Percentiles rank a stretch among this genome's conserved stretches.
Evolutionary conservation across 148 eudicot genomes (phyloP).

Genomic region (Suaeda aralocaspica): DNA sequence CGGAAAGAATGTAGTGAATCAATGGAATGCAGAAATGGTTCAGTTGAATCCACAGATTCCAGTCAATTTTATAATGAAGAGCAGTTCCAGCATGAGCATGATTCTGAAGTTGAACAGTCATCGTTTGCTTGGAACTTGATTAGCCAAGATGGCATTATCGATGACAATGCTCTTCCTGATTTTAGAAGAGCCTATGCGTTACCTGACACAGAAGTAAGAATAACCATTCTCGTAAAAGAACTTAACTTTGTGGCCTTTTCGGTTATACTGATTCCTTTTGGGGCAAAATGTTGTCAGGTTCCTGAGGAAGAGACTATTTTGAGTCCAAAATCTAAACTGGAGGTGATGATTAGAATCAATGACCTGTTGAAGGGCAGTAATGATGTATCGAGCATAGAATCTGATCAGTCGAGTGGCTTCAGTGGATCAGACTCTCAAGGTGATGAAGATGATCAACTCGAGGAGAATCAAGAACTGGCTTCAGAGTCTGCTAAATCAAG

Average conservation of each 20-base stretch:
- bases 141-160: slow-evolving; percentile 13
- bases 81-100: slow-evolving; percentile 20
- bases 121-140: slow-evolving; percentile 12
- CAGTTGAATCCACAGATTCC: slow-evolving; percentile 36
- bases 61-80: slow-evolving; percentile 31
- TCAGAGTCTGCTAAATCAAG: slow-evolving; percentile 33
- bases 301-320: slow-evolving; percentile 28
- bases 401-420: slow-evolving; percentile 32
- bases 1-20: slow-evolving; percentile 28
- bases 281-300: slow-evolving; percentile 19
- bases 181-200: slow-evolving; percentile 17
- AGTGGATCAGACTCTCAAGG: slow-evolving; percentile 20
- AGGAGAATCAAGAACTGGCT: slow-evolving; percentile 16
- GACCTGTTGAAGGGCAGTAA: slow-evolving; percentile 20
- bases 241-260: neutral
- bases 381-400: slow-evolving; percentile 21
- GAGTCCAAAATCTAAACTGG: slow-evolving; percentile 30
- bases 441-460: slow-evolving; percentile 23
- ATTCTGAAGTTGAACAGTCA: slow-evolving; percentile 16
- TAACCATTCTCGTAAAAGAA: neutral
- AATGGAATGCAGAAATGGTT: slow-evolving; percentile 37
- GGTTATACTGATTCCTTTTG: neutral
- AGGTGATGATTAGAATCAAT: slow-evolving; percentile 21
- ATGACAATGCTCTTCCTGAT: slow-evolving; percentile 12
- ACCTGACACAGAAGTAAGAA: slow-evolving; percentile 23